A percentile compares a stretch with the other conserved stretches of the same genome.
Conservation (phyloP, 768 basidiomycete species). For the Podaxis carcinomalis region DNA sequence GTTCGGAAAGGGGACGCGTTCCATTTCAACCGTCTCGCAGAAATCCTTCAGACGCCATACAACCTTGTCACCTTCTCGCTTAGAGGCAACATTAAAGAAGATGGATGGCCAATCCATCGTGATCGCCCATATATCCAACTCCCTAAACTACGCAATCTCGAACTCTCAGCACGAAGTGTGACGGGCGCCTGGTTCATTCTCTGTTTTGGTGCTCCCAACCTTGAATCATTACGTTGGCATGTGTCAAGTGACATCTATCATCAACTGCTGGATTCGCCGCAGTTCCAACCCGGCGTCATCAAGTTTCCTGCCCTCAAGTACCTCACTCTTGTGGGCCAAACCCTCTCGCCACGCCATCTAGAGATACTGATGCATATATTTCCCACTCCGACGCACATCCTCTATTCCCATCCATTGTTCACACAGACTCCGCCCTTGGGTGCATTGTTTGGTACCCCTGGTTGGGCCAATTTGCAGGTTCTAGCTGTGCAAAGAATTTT, state of each 20-base stretch:
- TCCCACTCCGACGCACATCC: slow-evolving; percentile 1
- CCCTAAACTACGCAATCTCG: slow-evolving; percentile 23
- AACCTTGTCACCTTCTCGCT: slow-evolving; percentile 26
- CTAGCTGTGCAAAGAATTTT: background rate
- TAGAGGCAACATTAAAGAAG: slow-evolving; percentile 17
- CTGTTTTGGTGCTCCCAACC: slow-evolving; percentile 22
- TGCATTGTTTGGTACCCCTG: too few relatives aligned
- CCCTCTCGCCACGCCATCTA: background rate
- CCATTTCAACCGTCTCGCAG: slow-evolving; percentile 15
- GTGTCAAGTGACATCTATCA: slow-evolving; percentile 21
- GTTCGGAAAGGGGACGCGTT: slow-evolving; percentile 9
- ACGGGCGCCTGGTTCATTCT: slow-evolving; percentile 25
- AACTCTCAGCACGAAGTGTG: slow-evolving; percentile 20
- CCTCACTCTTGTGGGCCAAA: slow-evolving; percentile 21
- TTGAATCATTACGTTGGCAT: slow-evolving; percentile 33
- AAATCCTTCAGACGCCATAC: slow-evolving; percentile 18
- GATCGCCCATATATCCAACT: slow-evolving; percentile 14
- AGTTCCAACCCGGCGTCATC: slow-evolving; percentile 13
- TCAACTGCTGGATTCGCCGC: slow-evolving; percentile 18
- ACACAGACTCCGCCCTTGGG: background rate
- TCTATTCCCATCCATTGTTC: background rate
- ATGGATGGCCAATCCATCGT: slow-evolving; percentile 19
- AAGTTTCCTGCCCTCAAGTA: slow-evolving; percentile 30
- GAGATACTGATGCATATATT: background rate
- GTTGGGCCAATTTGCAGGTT: background rate